A percentile compares a stretch with the other conserved stretches of the same genome.
phyloP scores from a whole-genome alignment of 768 basidiomycete species.

The Leccinum obscurum region DNA sequence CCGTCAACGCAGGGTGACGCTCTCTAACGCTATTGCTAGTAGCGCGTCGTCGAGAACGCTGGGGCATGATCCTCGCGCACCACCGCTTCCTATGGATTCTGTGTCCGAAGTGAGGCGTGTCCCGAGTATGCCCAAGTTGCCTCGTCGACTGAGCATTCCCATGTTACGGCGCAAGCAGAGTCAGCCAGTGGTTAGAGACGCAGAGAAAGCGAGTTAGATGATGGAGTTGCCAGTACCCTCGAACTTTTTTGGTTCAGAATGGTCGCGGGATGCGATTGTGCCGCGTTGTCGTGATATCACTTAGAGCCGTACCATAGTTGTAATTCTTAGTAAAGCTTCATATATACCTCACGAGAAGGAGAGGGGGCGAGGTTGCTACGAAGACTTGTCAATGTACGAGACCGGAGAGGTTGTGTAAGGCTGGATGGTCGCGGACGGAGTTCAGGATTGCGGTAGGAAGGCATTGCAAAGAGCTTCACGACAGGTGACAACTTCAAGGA shows the following conservation, averaged over 20 bases:
- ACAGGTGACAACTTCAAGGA: too few species aligned
- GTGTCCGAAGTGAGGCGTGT: constrained; percentile 10
- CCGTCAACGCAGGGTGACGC: constrained; percentile 23
- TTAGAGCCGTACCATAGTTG: background rate
- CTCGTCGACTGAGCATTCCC: constrained; percentile 30
- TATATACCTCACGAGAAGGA: background rate
- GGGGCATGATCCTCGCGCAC: background rate
- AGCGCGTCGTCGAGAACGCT: background rate
- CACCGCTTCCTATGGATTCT: background rate
- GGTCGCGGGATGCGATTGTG: background rate
- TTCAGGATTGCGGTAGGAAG: too few species aligned
- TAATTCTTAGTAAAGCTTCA: background rate
- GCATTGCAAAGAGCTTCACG: too few species aligned
- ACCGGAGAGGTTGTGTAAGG: too few species aligned
- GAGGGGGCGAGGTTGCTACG: background rate
- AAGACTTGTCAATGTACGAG: too few species aligned
- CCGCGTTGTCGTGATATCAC: background rate
- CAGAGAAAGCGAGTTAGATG: constrained; percentile 1
- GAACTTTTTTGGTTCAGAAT: background rate
- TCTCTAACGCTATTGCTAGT: constrained; percentile 17
- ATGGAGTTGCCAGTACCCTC: background rate
- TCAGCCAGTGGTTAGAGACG: constrained; percentile 7
- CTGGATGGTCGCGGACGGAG: too few species aligned
- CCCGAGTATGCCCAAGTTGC: constrained; percentile 26
- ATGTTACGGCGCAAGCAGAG: constrained; percentile 31